Base-by-base conservation (phyloP, 257 asterid species). In the Thymus quinquecostatus region DNA sequence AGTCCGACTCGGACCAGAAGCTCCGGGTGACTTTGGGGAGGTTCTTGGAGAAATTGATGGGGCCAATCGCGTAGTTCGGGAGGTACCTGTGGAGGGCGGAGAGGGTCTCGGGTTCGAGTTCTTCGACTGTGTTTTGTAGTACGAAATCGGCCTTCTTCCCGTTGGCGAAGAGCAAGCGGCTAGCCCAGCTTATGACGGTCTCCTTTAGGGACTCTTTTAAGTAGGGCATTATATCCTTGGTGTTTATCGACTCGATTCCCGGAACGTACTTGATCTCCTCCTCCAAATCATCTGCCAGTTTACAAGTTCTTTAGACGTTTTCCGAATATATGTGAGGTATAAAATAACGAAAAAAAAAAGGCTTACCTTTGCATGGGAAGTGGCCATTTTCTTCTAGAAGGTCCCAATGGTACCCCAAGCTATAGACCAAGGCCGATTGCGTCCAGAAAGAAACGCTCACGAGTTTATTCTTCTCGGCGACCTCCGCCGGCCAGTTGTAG, bases 101-200 rank as follows among this genome's bases (percentile, higher is more conserved):
- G 4, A 88, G 28, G 0, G 89, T 77, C 0, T 80, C 57, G 5
- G 72, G 36, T 60, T 88, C 96, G 9, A 88, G 79, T 48, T 90
- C 97, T 45, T 86, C 80, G 1, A 90, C 80, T 0, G 91, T 86
- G 79, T 90, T 90, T 7, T 82, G 88, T 9, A 63, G 7, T 47
- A 88, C 69, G 6, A 90, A 76, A 68, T 90, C 96, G 0, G 91
- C 88, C 12, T 57, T 77, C 47, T 75, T 85, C 4, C 75, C 83
- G 6, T 73, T 82, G 32, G 53, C 72, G 47, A 86, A 86, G 1
- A 78, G 75, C 28, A 13, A 0, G 13, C 72, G 77, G 5, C 76
- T 56, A 0, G 63, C 57, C 48, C 82, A 55, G 40, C 63, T 68
- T 8, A 44, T 6, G 40, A 54, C n/a, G 48, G 64, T 32, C 64